phyloP scores from a whole-genome alignment of 192 early-diverging fungal species.

The Coemansia umbellata region DNA sequence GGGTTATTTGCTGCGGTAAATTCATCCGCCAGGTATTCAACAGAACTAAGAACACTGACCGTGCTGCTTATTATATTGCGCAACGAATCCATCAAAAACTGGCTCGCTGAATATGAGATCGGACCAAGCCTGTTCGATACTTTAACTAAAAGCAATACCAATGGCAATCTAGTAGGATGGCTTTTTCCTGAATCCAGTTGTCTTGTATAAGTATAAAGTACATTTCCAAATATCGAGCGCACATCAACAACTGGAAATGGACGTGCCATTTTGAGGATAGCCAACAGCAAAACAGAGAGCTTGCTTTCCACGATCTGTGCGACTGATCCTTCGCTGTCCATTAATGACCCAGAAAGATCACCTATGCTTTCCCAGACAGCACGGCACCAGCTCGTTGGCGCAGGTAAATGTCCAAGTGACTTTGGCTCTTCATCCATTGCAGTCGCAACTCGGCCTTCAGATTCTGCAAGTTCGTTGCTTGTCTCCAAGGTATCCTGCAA shows the following conservation, averaged over 20 bases:
- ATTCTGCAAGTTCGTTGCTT: not conserved
- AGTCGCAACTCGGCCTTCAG: not conserved
- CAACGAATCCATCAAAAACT: conserved; percentile 14
- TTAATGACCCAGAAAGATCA: conserved; percentile 19
- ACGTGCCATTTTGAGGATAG: conserved; percentile 11
- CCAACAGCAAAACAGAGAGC: conserved; percentile 10
- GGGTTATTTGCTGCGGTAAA: not conserved
- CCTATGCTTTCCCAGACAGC: conserved; percentile 29
- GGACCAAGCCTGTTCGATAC: conserved; percentile 19
- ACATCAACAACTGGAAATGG: conserved; percentile 31
- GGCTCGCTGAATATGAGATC: conserved; percentile 16
- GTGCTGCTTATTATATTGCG: conserved; percentile 8
- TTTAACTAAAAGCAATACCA: conserved; percentile 14
- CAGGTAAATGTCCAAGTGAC: conserved; percentile 24
- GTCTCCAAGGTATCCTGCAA: not conserved
- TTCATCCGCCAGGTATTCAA: too few species aligned
- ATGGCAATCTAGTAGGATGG: conserved; percentile 1
- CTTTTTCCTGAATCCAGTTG: not conserved
- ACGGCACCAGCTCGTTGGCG: conserved; percentile 38
- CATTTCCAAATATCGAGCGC: conserved; percentile 13
- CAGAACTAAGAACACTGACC: too few species aligned
- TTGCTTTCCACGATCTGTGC: conserved; percentile 16
- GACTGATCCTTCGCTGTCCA: not conserved
- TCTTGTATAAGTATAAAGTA: conserved; percentile 7
- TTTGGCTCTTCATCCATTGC: conserved; percentile 24